phyloP scores from a whole-genome alignment of 2,329 filamentous ascomycete genomes.

The Tympanopsis confertula region DNA sequence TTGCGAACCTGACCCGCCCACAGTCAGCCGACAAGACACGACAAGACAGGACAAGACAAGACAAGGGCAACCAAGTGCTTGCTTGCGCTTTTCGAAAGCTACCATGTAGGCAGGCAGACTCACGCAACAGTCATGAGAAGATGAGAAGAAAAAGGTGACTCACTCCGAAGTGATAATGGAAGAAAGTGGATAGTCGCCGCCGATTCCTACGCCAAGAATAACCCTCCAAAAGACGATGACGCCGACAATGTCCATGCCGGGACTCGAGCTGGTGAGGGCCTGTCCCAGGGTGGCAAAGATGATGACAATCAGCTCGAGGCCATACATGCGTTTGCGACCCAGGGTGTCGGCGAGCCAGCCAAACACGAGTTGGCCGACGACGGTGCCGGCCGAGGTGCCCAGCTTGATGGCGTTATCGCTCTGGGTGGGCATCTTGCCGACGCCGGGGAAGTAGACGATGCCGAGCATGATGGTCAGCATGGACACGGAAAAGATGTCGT shows the following conservation, averaged over 20 bases:
- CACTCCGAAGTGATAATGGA: slow-evolving; percentile 72
- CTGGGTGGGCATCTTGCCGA: slow-evolving; percentile 47
- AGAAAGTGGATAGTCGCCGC: slow-evolving; percentile 71
- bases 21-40: slow-evolving; percentile 2
- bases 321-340: slow-evolving; percentile 52
- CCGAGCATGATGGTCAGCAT: slow-evolving; percentile 66
- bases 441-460: slow-evolving; percentile 58
- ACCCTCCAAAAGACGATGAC: slow-evolving; percentile 73
- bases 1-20: slow-evolving; percentile 45
- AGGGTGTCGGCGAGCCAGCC: slow-evolving; percentile 68
- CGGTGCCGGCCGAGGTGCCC: slow-evolving; percentile 71
- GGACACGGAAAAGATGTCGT: slow-evolving; percentile 71
- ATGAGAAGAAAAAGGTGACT: slow-evolving; percentile 6
- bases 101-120: too few relatives aligned
- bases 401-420: slow-evolving; percentile 79
- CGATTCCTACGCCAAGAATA: slow-evolving; percentile 62
- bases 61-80: too few relatives aligned
- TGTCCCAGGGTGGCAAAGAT: slow-evolving; percentile 69
- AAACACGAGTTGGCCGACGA: slow-evolving; percentile 72
- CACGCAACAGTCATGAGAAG: slow-evolving; percentile 2
- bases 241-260: slow-evolving; percentile 49
- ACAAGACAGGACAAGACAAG: background rate
- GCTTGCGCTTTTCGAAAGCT: too few relatives aligned
- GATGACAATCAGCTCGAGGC: slow-evolving; percentile 68
- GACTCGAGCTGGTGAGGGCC: slow-evolving; percentile 51